A percentile compares a stretch with the other conserved stretches of the same genome.
Conservation (phyloP, 2,329 filamentous ascomycete genomes). For the Diaporthe vaccinii region DNA sequence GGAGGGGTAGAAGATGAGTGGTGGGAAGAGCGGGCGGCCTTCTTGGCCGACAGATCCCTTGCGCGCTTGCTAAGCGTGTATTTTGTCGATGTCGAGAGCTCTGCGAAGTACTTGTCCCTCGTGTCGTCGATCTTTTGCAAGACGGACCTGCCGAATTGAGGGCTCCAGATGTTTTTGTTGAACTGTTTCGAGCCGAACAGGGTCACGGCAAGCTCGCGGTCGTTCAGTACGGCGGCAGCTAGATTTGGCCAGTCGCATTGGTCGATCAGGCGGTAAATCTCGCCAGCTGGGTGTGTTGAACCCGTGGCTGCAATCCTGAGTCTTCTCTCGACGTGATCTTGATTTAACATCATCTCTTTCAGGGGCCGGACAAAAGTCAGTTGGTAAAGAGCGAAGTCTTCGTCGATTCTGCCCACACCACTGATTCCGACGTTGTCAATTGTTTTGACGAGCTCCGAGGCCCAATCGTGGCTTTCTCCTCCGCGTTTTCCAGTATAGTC, state of each 20-base stretch:
- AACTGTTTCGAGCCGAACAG: neutral
- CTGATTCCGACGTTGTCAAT: neutral
- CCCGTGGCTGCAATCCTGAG: neutral
- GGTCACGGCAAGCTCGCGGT: neutral
- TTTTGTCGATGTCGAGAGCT: neutral
- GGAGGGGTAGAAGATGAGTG: neutral
- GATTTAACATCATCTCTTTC: slow-evolving; percentile 14
- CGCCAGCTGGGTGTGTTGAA: neutral
- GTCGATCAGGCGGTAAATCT: neutral
- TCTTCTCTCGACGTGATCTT: slow-evolving; percentile 2
- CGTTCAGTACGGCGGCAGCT: neutral
- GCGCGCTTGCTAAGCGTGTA: slow-evolving; percentile 6
- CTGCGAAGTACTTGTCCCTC: neutral
- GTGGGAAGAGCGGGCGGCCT: neutral
- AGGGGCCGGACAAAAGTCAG: neutral
- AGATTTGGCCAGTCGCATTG: slow-evolving; percentile 9
- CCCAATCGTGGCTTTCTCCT: neutral
- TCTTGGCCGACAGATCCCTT: neutral
- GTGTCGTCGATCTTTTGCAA: neutral
- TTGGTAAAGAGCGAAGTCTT: neutral
- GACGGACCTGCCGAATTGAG: neutral
- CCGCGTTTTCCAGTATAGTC: neutral
- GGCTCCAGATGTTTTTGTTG: neutral
- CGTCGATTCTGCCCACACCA: neutral
- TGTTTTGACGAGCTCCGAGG: neutral